Evolutionary conservation across 2,329 filamentous ascomycete genomes (phyloP).

Genomic region (Thermothelomyces thermophilus): DNA sequence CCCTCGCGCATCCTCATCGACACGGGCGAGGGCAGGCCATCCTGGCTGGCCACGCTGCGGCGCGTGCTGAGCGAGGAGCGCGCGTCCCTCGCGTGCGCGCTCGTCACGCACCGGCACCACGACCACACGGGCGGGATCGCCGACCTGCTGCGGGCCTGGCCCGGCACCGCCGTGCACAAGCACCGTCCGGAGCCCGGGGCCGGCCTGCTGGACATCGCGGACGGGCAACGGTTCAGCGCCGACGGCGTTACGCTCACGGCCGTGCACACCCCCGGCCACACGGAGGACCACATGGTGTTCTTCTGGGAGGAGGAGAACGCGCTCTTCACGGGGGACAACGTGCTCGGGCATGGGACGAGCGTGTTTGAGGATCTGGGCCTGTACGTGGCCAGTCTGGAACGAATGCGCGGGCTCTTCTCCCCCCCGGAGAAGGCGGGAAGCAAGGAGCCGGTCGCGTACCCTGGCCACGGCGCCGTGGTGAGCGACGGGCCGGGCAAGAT

Average conservation of each 20-base stretch:
- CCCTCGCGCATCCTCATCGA: slow-evolving; percentile 72
- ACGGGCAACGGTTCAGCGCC: slow-evolving; percentile 45
- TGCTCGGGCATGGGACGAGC: slow-evolving; percentile 65
- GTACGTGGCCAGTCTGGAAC: slow-evolving; percentile 55
- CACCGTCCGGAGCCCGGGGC: slow-evolving; percentile 35
- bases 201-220: slow-evolving; percentile 34
- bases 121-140: slow-evolving; percentile 76
- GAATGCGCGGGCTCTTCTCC: slow-evolving; percentile 54
- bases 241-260: slow-evolving; percentile 55
- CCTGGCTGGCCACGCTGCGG: slow-evolving; percentile 64
- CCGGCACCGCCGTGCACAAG: slow-evolving; percentile 57
- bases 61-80: slow-evolving; percentile 60
- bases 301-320: slow-evolving; percentile 57
- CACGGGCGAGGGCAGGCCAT: slow-evolving; percentile 73
- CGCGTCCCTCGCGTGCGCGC: slow-evolving; percentile 58
- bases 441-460: slow-evolving; percentile 62
- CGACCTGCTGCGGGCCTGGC: slow-evolving; percentile 60
- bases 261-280: slow-evolving; percentile 62
- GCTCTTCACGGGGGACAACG: slow-evolving; percentile 69
- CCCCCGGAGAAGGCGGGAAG: background rate
- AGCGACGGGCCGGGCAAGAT: slow-evolving; percentile 66
- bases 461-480: slow-evolving; percentile 78
- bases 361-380: slow-evolving; percentile 62
- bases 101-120: slow-evolving; percentile 88
- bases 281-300: slow-evolving; percentile 61